Conservation (phyloP, 768 basidiomycete genomes). For the Glaciozyma antarctica region DNA sequence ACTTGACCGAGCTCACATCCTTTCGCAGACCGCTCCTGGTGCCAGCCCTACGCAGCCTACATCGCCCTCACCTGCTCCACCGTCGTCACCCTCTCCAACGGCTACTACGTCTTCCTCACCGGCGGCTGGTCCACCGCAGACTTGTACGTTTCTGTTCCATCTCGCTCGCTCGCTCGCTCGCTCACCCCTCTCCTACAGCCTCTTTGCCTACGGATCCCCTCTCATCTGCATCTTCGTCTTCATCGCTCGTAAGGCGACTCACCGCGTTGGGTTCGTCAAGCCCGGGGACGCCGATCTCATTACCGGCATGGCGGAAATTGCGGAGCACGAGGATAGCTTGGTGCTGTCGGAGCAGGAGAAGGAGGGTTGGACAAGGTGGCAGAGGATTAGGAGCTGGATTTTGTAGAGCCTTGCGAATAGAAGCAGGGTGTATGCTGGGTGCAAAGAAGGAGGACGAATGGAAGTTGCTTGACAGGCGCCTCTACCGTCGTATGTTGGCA, state of each 20-base stretch:
- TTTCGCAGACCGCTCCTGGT: conserved; percentile 19
- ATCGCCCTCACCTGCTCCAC: conserved; percentile 38
- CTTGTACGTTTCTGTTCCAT: neutral
- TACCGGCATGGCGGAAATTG: neutral
- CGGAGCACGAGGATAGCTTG: neutral
- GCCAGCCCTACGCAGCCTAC: conserved; percentile 40
- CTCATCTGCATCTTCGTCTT: neutral
- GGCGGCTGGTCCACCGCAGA: neutral
- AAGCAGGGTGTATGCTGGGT: no score
- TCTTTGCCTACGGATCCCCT: neutral
- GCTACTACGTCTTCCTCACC: neutral
- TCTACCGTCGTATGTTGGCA: no score
- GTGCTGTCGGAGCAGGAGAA: neutral
- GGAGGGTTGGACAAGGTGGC: neutral
- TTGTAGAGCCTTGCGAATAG: neutral
- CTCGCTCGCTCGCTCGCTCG: neutral
- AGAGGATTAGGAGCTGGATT: neutral
- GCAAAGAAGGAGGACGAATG: no score
- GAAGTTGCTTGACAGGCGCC: no score
- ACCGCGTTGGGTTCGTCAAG: neutral
- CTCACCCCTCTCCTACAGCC: neutral
- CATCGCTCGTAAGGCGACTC: neutral
- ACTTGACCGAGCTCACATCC: no score
- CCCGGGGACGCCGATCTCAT: neutral
- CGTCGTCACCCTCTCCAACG: neutral